phyloP scores from a whole-genome alignment of 768 basidiomycete species.

The Suillus bovinus region DNA sequence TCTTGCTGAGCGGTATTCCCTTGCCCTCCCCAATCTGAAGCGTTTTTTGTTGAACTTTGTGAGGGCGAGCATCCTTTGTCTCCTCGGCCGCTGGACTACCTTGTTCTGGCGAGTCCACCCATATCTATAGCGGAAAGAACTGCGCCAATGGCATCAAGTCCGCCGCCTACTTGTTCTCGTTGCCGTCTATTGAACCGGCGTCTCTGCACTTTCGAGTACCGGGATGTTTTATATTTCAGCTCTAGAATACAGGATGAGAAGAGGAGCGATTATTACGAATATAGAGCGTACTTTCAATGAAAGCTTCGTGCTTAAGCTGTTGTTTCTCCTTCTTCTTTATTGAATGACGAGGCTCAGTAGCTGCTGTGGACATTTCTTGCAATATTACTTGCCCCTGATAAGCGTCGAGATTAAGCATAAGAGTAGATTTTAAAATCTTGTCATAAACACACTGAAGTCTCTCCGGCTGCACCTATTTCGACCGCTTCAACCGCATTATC shows the following conservation, averaged over 20 bases:
- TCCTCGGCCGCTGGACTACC: conserved; percentile 19
- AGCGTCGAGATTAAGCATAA: neutral
- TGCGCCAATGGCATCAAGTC: conserved; percentile 49
- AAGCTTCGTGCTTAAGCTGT: conserved; percentile 63
- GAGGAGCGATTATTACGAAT: neutral
- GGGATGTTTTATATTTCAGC: conserved; percentile 48
- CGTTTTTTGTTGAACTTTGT: conserved; percentile 30
- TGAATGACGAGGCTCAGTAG: conserved; percentile 27
- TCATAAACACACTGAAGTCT: conserved; percentile 41
- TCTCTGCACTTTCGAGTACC: conserved; percentile 72
- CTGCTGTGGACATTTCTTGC: conserved; percentile 37
- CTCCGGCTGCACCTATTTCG: conserved; percentile 42
- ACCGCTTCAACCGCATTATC: conserved; percentile 49
- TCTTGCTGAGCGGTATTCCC: conserved; percentile 52
- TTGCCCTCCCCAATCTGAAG: conserved; percentile 72
- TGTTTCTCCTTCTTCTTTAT: conserved; percentile 69
- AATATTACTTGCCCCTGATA: neutral
- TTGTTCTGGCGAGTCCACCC: conserved; percentile 26
- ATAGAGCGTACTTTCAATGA: conserved; percentile 56
- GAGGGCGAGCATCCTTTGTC: conserved; percentile 17
- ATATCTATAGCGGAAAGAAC: conserved; percentile 58
- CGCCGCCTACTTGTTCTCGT: conserved; percentile 56
- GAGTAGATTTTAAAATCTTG: neutral
- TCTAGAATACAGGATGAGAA: conserved; percentile 30
- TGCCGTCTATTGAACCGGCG: conserved; percentile 72